A percentile compares a stretch with the other conserved stretches of the same genome.
These are phyloP conservation scores for Mortierella claussenii DNA, from an alignment of 192 early-diverging fungal genomes.

Conservation along the genomic window DNA sequence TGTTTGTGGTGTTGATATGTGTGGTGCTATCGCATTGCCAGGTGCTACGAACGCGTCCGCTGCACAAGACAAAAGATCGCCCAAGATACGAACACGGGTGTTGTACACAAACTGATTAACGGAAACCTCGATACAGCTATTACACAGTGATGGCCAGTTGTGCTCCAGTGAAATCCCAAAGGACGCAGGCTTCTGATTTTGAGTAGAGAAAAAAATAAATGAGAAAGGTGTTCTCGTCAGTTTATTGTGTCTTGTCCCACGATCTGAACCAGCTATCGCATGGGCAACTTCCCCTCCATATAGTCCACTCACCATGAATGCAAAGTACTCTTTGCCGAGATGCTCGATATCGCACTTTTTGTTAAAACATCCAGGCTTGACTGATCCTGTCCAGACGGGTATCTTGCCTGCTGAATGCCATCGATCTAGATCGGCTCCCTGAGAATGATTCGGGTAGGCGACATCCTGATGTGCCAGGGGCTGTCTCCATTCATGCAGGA, in stretches of 20 bases:
- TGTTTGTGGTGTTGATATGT: no score
- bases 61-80: constrained; percentile 18
- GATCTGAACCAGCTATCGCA: no score
- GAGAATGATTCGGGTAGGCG: not conserved
- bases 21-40: no score
- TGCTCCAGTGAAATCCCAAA: constrained; percentile 18
- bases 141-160: constrained; percentile 43
- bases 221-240: no score
- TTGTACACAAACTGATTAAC: constrained; percentile 39
- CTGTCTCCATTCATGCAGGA: not conserved
- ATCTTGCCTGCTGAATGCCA: constrained; percentile 7
- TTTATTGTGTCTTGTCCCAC: no score
- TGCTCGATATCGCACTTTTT: constrained; percentile 11
- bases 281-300: no score
- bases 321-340: constrained; percentile 32
- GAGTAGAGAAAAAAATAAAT: no score
- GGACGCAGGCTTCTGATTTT: constrained; percentile 14
- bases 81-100: constrained; percentile 29
- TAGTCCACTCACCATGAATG: constrained; percentile 23
- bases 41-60: not conserved
- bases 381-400: constrained; percentile 24
- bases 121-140: constrained; percentile 44
- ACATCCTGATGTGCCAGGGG: not conserved
- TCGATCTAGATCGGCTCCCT: no score
- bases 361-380: constrained; percentile 10